phyloP scores from a whole-genome alignment of 2,329 filamentous ascomycete species.

The Trichoderma sp. region DNA sequence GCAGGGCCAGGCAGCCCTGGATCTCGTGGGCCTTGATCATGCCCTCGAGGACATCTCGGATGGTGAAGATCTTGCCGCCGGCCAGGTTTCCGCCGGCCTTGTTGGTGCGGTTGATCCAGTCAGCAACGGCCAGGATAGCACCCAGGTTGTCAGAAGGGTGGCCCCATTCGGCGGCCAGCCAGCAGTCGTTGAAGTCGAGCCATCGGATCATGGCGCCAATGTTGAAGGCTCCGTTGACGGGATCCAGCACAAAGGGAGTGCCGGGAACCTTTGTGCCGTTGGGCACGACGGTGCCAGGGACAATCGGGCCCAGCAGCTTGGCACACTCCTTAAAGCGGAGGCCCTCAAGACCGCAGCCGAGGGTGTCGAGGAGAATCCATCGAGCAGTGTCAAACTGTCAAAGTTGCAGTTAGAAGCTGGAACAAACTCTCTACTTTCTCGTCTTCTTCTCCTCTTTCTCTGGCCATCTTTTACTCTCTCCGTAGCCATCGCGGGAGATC shows the following conservation, averaged over 20 bases:
- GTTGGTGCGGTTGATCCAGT: slow-evolving; percentile 94
- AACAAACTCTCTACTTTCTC: background rate
- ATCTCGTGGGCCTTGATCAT: slow-evolving; percentile 99
- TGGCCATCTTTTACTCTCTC: background rate
- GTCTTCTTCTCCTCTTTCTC: background rate
- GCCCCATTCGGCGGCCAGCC: slow-evolving; percentile 97
- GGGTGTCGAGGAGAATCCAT: slow-evolving; percentile 93
- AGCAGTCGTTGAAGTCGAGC: slow-evolving; percentile 99
- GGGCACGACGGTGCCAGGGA: slow-evolving; percentile 85
- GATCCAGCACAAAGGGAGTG: slow-evolving; percentile 91
- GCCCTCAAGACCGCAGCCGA: slow-evolving; percentile 94
- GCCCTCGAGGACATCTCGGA: slow-evolving; percentile 87
- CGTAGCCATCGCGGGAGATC: background rate
- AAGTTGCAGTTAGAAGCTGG: background rate
- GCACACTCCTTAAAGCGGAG: slow-evolving; percentile 94
- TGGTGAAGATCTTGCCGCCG: slow-evolving; percentile 81
- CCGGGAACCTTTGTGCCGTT: slow-evolving; percentile 89
- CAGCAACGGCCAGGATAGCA: slow-evolving; percentile 91
- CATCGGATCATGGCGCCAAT: slow-evolving; percentile 98
- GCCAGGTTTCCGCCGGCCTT: slow-evolving; percentile 74
- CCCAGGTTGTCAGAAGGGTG: slow-evolving; percentile 98
- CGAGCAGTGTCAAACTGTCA: slow-evolving; percentile 86
- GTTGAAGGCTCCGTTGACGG: slow-evolving; percentile 95
- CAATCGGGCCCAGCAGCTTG: slow-evolving; percentile 88
- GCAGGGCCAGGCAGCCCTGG: slow-evolving; percentile 90